Base-by-base conservation (phyloP, 2,329 filamentous ascomycete genomes). In the Colletotrichum phormii region DNA sequence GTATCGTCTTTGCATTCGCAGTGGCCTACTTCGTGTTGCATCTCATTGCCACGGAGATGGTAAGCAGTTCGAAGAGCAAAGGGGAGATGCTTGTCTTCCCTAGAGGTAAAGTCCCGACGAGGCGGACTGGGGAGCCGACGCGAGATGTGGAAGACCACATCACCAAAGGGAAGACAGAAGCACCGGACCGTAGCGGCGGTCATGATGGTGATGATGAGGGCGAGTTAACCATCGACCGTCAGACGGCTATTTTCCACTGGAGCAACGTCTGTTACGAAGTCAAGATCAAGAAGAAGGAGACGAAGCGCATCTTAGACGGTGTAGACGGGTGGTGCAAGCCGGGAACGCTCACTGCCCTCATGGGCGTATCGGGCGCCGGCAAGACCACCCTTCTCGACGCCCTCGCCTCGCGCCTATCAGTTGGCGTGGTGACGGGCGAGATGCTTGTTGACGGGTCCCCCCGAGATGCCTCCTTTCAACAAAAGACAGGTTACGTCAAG, bases 311-410 rank as follows among this genome's bases (percentile, higher is more conserved):
- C 77, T 83, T 94, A 29, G 90, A 94, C 73, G 84, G 93, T 63
- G 91, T 94, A 2, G 90, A 93, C 77, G 92, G 93, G 12, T 94
- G 91, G 91, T 91, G 94, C 64, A 93, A 94, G 80, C 92, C 92
- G 1, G 92, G 92, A 64, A 94, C 92, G 18, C 82, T 93, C 15
- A 94, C 92, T 7, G 92, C 91, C 12, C 85, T 94, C 0, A 94
- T 94, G 92, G 88, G 92, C 80, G 91, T 92, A 5, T 92, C 90
- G 51, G 92, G 93, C 75, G 93, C 93, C 29, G 93, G 93, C 58
- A 95, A 95, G 79, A 95, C 93, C 0, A 94, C 93, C 1, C 86
- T 95, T 15, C 84, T 95, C 22, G 92, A 95, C 80, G 91, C 92
- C 6, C 86, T 95, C 62, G 93, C 93, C 22, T 92, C 89, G 53